Base-by-base conservation (phyloP, 2,329 filamentous ascomycete genomes). In the Annulohypoxylon truncatum region DNA sequence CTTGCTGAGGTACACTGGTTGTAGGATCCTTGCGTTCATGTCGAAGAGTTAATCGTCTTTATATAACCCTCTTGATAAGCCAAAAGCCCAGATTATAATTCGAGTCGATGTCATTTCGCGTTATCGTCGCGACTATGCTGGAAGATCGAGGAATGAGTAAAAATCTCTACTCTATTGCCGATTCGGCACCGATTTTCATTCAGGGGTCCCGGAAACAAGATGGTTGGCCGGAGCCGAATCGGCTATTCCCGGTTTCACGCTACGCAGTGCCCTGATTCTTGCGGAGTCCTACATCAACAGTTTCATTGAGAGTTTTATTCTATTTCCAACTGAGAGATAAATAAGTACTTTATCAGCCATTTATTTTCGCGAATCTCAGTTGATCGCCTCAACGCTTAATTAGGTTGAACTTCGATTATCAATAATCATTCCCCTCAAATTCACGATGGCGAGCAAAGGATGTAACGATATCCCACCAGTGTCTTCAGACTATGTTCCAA, bases 391-490 rank as follows among this genome's bases (percentile, higher is more conserved):
- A 8, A 1, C 4, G 7, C n/a, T n/a, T n/a, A n/a, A n/a, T n/a
- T n/a, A n/a, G n/a, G n/a, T n/a, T n/a, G n/a, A 38, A 15, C 18
- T 35, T 46, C 28, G 1, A n/a, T 22, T 10, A 26, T 47, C 20
- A 1, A 35, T 15, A 4, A 20, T 9, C 7, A 13, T 8, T n/a
- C n/a, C n/a, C 18, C 15, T 31, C 5, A 48, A 4, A 18, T 28
- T 7, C 22, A 69, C 51, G 24, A 71, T 69, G 61, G 46, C 53
- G 4, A 61, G 54, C 29, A 31, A 71, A 20, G 77, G 76, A 3
- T 80, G 78, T 55, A 70, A 69, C 26, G 55, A 73, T 44, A 79
- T 79, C 4, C 77, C 80, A 0, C 80, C 82, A 13, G 75, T 81
- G 28, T 69, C 77, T 12, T 74, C 76, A 50, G 78, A 78, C 6